These are phyloP conservation scores for Delphinella strobiligena DNA, from an alignment of 2,329 filamentous ascomycete genomes.

Conservation along the genomic window DNA sequence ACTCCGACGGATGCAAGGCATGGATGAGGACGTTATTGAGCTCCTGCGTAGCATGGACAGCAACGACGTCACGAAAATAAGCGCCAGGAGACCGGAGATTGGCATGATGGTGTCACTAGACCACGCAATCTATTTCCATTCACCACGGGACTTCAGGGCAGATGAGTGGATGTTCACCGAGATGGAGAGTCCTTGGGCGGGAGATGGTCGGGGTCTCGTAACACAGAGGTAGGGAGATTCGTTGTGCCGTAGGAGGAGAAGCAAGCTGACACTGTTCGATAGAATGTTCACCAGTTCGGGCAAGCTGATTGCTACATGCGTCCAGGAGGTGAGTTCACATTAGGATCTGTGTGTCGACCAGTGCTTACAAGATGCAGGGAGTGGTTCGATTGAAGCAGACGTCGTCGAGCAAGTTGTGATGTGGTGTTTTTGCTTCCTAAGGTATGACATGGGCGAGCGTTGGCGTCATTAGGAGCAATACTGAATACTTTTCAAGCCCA, in stretches of 20 bases:
- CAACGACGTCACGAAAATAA: conserved; percentile 17
- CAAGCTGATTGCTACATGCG: conserved; percentile 62
- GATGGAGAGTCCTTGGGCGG: conserved; percentile 71
- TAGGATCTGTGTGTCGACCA: background rate
- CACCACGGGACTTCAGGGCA: conserved; percentile 35
- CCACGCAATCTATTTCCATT: conserved; percentile 49
- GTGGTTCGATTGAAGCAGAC: conserved; percentile 39
- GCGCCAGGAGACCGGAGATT: conserved; percentile 42
- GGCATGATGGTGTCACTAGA: conserved; percentile 69
- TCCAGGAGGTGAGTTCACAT: conserved; percentile 52
- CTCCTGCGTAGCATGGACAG: conserved; percentile 31
- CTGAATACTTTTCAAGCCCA: background rate
- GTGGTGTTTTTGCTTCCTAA: background rate
- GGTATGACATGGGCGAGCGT: background rate
- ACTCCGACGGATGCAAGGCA: conserved; percentile 28
- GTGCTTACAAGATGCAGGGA: conserved; percentile 27
- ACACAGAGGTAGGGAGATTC: conserved; percentile 43
- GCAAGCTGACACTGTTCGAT: background rate
- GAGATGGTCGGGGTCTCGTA: conserved; percentile 65
- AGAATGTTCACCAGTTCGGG: conserved; percentile 58
- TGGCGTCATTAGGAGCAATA: background rate
- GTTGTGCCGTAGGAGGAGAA: too few species aligned
- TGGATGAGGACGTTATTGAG: conserved; percentile 41
- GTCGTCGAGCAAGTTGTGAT: conserved; percentile 5
- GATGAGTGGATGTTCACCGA: conserved; percentile 69